These are phyloP conservation scores for Pestalotiopsis fici DNA, from an alignment of 2,329 filamentous ascomycete species.

Conservation along the genomic window DNA sequence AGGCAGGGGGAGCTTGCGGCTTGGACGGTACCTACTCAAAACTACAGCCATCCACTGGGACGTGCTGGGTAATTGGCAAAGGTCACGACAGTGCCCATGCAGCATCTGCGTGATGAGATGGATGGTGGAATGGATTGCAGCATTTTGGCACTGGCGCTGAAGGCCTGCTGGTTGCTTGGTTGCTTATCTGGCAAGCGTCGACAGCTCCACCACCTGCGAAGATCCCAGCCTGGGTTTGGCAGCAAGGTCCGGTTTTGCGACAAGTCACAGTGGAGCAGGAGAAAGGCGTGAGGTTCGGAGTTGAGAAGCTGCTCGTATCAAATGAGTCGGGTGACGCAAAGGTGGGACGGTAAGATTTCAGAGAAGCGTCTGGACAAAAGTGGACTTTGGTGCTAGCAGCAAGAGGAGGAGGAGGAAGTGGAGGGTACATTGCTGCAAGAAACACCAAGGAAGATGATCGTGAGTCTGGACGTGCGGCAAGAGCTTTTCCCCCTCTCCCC, in stretches of 20 bases:
- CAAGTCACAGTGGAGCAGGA: slow-evolving; percentile 3
- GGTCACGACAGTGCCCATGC: not conserved
- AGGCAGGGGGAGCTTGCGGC: not conserved
- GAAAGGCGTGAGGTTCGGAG: not conserved
- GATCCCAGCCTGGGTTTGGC: slow-evolving; percentile 5
- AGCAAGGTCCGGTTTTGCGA: not conserved
- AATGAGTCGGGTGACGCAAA: not conserved
- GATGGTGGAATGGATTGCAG: not conserved
- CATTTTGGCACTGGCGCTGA: not conserved
- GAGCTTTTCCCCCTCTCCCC: too few species aligned
- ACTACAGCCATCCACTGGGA: not conserved
- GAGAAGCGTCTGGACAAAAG: not conserved
- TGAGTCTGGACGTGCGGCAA: not conserved
- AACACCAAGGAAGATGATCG: slow-evolving; percentile 9
- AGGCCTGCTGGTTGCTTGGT: not conserved
- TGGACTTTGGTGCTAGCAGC: not conserved
- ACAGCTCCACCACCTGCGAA: not conserved
- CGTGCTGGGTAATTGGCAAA: not conserved
- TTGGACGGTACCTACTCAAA: not conserved
- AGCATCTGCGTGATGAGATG: not conserved
- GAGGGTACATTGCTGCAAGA: not conserved
- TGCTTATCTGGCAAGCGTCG: slow-evolving; percentile 2
- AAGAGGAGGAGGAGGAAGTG: too few species aligned
- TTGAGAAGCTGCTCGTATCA: not conserved
- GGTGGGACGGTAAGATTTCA: slow-evolving; percentile 9